Conservation (phyloP, 306 rosid genomes). For the Phaseolus lunatus region DNA sequence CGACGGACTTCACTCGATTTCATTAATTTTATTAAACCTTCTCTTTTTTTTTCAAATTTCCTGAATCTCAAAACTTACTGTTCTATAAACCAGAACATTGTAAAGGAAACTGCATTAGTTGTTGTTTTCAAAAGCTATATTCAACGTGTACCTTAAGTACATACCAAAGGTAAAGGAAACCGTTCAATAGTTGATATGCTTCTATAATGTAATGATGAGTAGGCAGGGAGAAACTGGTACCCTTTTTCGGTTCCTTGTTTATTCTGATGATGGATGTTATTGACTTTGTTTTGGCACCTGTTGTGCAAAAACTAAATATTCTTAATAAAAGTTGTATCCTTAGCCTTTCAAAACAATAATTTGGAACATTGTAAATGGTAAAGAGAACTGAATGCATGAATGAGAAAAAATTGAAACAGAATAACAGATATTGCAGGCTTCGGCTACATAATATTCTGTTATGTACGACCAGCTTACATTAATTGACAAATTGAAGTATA, state of each 20-base stretch:
- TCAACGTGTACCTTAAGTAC: too few species aligned
- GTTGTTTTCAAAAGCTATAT: too few species aligned
- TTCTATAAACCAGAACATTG: background rate
- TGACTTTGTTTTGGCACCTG: too few species aligned
- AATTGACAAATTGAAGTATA: background rate
- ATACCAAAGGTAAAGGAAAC: too few species aligned
- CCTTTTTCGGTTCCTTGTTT: too few species aligned
- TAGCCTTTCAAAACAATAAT: too few species aligned
- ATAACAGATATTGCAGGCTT: background rate
- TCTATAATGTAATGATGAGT: too few species aligned
- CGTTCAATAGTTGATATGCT: too few species aligned
- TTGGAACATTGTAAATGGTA: background rate
- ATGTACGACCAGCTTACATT: background rate
- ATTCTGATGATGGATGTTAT: too few species aligned
- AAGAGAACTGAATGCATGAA: background rate
- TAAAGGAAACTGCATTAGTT: background rate
- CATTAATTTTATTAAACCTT: background rate
- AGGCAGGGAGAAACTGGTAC: too few species aligned
- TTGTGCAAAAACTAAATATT: too few species aligned
- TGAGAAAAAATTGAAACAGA: background rate
- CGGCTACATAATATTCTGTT: slow-evolving; percentile 1
- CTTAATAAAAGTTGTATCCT: too few species aligned
- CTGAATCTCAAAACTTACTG: background rate
- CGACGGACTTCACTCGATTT: background rate
- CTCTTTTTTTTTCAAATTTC: background rate